Percentiles rank a stretch among this genome's conserved stretches.
Conservation (phyloP, 2,329 filamentous ascomycete species). For the Colletotrichum musae region DNA sequence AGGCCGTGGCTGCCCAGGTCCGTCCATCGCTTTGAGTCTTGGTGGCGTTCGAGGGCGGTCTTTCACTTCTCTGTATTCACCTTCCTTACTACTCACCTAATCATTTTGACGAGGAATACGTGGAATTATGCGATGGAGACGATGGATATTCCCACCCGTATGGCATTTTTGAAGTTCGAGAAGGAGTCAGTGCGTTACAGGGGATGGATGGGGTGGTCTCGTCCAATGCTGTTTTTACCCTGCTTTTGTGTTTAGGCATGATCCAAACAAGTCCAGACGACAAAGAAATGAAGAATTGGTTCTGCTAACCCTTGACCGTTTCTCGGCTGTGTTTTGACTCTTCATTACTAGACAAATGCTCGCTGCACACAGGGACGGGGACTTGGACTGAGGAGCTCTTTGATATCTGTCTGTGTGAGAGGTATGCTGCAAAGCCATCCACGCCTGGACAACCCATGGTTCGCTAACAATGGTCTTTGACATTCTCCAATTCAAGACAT, state of each 20-base stretch:
- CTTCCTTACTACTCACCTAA: conserved; percentile 41
- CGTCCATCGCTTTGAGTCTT: background rate
- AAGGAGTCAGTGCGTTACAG: conserved; percentile 38
- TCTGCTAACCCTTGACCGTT: background rate
- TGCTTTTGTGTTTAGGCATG: conserved; percentile 38
- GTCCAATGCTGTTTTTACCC: conserved; percentile 30
- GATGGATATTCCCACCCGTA: conserved; percentile 41
- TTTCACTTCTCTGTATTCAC: conserved; percentile 44
- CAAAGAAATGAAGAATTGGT: conserved; percentile 40
- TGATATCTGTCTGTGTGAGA: background rate
- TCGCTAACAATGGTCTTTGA: conserved; percentile 16
- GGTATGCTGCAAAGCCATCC: background rate
- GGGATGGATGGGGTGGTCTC: conserved; percentile 20
- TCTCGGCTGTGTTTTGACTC: background rate
- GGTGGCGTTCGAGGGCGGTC: background rate
- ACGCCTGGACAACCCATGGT: background rate
- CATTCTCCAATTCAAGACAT: background rate
- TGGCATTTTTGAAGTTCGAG: conserved; percentile 38
- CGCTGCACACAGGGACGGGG: background rate
- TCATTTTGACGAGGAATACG: conserved; percentile 40
- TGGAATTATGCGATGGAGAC: conserved; percentile 40
- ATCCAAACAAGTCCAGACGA: conserved; percentile 36
- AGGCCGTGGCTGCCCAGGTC: background rate
- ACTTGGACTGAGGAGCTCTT: background rate
- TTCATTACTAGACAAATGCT: background rate